A percentile compares a stretch with the other conserved stretches of the same genome.
Evolutionary conservation across 2,329 filamentous ascomycete species (phyloP).

Genomic region (Monilinia polystroma): DNA sequence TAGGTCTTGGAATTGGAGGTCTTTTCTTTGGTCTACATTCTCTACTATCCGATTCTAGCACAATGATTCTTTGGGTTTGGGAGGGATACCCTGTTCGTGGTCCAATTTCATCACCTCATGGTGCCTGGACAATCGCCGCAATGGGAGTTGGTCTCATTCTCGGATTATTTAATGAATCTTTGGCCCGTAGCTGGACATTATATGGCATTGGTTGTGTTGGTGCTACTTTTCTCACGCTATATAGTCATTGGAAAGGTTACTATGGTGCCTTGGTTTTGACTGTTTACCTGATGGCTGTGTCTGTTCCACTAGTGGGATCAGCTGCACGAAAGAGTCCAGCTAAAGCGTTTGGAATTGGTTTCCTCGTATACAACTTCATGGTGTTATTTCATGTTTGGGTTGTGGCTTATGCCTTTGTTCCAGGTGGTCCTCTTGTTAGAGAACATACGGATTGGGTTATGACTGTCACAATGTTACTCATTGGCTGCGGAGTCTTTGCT

Average conservation of each 20-base stretch:
- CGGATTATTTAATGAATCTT: slow-evolving; percentile 69
- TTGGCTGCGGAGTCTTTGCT: slow-evolving; percentile 83
- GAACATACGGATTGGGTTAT: slow-evolving; percentile 97
- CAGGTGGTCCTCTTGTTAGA: slow-evolving; percentile 85
- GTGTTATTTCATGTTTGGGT: slow-evolving; percentile 99
- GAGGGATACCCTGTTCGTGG: slow-evolving; percentile 90
- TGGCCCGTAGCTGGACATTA: slow-evolving; percentile 75
- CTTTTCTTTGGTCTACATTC: slow-evolving; percentile 89
- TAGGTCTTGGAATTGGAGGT: slow-evolving; percentile 76
- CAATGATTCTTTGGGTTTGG: slow-evolving; percentile 99
- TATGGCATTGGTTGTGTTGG: slow-evolving; percentile 78
- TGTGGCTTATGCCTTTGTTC: slow-evolving; percentile 96
- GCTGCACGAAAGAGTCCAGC: slow-evolving; percentile 76
- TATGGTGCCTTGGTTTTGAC: slow-evolving; percentile 76
- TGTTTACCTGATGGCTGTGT: slow-evolving; percentile 77
- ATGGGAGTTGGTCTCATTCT: slow-evolving; percentile 81
- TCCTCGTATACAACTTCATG: slow-evolving; percentile 88
- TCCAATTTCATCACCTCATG: slow-evolving; percentile 85
- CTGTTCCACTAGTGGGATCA: slow-evolving; percentile 71
- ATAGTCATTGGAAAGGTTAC: slow-evolving; percentile 83
- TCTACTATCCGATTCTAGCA: slow-evolving; percentile 92
- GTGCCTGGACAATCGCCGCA: slow-evolving; percentile 77
- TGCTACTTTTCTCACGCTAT: slow-evolving; percentile 73
- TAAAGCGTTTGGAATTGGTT: slow-evolving; percentile 81
- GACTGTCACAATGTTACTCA: slow-evolving; percentile 76